Evolutionary conservation across 306 rosid genomes (phyloP).

Genomic region (Quercus rubra): DNA sequence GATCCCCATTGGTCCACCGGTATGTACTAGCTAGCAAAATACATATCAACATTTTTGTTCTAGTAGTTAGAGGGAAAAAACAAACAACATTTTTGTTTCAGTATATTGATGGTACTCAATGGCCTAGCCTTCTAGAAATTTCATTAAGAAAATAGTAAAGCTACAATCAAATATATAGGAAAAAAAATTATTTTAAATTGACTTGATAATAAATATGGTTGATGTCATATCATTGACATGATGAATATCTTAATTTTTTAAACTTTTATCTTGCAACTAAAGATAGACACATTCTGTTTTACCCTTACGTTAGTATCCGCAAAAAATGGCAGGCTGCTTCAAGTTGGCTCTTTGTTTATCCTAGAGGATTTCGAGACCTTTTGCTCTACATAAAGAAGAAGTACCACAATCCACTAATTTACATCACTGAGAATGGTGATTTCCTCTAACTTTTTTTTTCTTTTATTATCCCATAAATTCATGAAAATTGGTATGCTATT

Average conservation of each 20-base stretch:
- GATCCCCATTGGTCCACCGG: conserved; percentile 52
- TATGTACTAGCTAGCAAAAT: conserved; percentile 5
- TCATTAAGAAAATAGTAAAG: too few relatives aligned
- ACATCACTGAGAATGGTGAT: conserved; percentile 69
- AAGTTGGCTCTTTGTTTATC: conserved; percentile 54
- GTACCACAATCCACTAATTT: conserved; percentile 49
- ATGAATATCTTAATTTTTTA: too few relatives aligned
- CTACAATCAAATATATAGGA: too few relatives aligned
- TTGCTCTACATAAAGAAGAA: conserved; percentile 43
- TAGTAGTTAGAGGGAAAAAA: too few relatives aligned
- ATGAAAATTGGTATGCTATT: neutral
- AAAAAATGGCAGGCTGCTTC: conserved; percentile 37
- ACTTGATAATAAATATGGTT: too few relatives aligned
- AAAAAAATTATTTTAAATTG: too few relatives aligned
- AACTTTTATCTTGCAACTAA: too few relatives aligned
- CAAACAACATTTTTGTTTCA: neutral
- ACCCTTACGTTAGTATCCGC: neutral
- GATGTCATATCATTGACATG: too few relatives aligned
- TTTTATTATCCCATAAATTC: neutral
- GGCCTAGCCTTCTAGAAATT: too few relatives aligned
- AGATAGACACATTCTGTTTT: too few relatives aligned
- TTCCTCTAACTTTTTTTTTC: neutral
- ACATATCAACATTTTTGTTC: neutral
- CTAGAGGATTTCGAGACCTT: conserved; percentile 43
- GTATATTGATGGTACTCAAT: too few relatives aligned